A percentile compares a stretch with the other conserved stretches of the same genome.
Conservation (phyloP, 805 yeast species). For the Pichia nakasei region DNA sequence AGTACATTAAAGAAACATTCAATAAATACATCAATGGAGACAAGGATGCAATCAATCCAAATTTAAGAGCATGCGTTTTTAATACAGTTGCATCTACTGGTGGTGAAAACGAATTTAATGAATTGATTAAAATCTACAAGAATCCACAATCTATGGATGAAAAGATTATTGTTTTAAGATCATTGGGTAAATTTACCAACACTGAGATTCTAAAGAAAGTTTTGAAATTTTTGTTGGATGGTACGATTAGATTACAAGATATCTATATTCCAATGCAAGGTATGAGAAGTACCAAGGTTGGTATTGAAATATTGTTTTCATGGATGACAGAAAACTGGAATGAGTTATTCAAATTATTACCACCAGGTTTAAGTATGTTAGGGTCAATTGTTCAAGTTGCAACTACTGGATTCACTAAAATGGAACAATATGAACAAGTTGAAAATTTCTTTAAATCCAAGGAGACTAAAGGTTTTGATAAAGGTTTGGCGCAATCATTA, state of each 20-base stretch:
- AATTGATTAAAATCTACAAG: constrained; percentile 37
- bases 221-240: constrained; percentile 39
- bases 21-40: constrained; percentile 18
- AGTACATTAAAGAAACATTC: constrained; percentile 22
- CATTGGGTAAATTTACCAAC: constrained; percentile 43
- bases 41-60: constrained; percentile 34
- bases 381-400: constrained; percentile 61
- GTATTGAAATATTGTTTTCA: constrained; percentile 60
- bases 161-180: constrained; percentile 43
- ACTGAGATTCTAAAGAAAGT: constrained; percentile 30
- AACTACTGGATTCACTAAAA: constrained; percentile 35
- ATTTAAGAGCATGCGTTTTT: constrained; percentile 37
- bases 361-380: constrained; percentile 75
- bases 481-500: constrained; percentile 47
- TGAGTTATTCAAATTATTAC: constrained; percentile 52
- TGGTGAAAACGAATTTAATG: constrained; percentile 30
- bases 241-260: constrained; percentile 55
- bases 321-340: constrained; percentile 75
- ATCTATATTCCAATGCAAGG: constrained; percentile 65
- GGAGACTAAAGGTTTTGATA: constrained; percentile 49
- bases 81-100: constrained; percentile 34
- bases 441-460: constrained; percentile 39
- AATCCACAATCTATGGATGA: constrained; percentile 49
- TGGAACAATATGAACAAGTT: constrained; percentile 34
- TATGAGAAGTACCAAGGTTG: constrained; percentile 50